Conservation (phyloP, 305 asterid genomes). For the Solanum aculeatissimum region DNA sequence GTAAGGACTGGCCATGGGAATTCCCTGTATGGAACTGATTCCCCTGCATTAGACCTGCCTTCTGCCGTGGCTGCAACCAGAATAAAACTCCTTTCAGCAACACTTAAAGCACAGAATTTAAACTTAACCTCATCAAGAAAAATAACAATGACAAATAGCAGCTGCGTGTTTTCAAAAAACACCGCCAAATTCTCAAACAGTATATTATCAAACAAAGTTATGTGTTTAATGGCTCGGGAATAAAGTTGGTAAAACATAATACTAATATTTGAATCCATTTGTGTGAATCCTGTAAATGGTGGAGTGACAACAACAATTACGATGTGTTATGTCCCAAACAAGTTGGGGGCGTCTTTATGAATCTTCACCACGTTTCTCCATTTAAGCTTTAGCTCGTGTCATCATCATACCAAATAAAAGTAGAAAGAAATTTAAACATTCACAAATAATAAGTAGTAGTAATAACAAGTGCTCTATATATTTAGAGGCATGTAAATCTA, state of each 20-base stretch:
- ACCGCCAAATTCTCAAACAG: neutral
- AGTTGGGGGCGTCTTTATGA: neutral
- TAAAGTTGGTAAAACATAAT: neutral
- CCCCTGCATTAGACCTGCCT: conserved; percentile 66
- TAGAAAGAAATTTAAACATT: neutral
- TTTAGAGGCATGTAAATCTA: neutral
- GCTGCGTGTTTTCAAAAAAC: neutral
- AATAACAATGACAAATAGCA: neutral
- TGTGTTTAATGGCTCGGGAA: neutral
- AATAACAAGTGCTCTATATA: neutral
- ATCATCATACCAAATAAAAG: neutral
- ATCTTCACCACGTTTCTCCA: neutral
- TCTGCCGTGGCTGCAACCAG: conserved; percentile 69
- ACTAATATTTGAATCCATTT: neutral
- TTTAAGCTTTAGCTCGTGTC: neutral
- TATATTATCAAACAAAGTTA: neutral
- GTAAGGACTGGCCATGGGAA: conserved; percentile 71
- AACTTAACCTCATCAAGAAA: neutral
- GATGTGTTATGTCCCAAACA: neutral
- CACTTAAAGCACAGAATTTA: neutral
- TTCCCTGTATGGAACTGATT: conserved; percentile 70
- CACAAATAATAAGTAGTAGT: neutral
- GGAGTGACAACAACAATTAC: neutral
- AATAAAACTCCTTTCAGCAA: conserved; percentile 4
- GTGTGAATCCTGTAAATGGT: neutral